Conservation (phyloP, 2,329 filamentous ascomycete genomes). For the Nemania sp. region DNA sequence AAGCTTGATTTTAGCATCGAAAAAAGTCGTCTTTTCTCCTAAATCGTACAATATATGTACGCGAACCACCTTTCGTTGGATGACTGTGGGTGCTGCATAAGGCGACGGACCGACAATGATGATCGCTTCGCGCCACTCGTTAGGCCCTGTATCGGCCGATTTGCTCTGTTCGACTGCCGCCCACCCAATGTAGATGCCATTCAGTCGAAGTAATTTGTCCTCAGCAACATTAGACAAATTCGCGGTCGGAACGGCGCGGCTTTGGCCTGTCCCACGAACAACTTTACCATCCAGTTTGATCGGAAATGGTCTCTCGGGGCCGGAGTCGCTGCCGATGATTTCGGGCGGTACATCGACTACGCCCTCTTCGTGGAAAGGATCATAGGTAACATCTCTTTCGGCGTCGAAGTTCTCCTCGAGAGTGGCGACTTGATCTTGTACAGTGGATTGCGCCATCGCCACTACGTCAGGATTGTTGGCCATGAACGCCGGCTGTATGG, state of each 20-base stretch:
- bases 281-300: conserved; percentile 55
- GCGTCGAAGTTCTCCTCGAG: conserved; percentile 44
- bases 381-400: conserved; percentile 42
- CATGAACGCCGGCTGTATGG: conserved; percentile 38
- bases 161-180: conserved; percentile 48
- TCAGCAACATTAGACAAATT: conserved; percentile 57
- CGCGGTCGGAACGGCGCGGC: conserved; percentile 52
- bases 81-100: conserved; percentile 49
- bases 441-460: conserved; percentile 42
- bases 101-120: conserved; percentile 59
- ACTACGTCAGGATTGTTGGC: conserved; percentile 47
- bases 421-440: conserved; percentile 39
- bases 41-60: conserved; percentile 60
- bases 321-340: conserved; percentile 53
- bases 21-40: conserved; percentile 44
- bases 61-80: conserved; percentile 53
- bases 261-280: conserved; percentile 48
- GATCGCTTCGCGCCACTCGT: conserved; percentile 62
- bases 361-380: conserved; percentile 39
- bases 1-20: conserved; percentile 52
- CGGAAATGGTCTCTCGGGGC: conserved; percentile 58
- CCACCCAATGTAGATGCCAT: conserved; percentile 70
- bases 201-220: conserved; percentile 56
- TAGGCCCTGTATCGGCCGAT: conserved; percentile 39
- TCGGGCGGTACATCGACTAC: conserved; percentile 40